Evolutionary conservation across 1,284 basidiomycete species (phyloP).

Genomic region (Papiliotrema nemorosa): DNA sequence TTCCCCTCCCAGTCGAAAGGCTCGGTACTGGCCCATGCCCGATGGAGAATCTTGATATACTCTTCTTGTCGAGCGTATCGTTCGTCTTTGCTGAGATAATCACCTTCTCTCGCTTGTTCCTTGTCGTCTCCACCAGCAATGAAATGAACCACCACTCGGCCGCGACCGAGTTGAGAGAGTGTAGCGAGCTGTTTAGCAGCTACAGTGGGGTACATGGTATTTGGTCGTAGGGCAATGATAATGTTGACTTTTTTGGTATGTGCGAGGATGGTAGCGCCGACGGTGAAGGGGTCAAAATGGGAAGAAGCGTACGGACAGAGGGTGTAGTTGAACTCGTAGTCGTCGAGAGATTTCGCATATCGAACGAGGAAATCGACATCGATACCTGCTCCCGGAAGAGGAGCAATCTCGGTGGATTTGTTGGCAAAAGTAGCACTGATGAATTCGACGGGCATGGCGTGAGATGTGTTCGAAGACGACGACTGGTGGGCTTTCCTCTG

Average conservation of each 20-base stretch:
- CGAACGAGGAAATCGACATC: conserved; percentile 31
- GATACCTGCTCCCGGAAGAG: conserved; percentile 21
- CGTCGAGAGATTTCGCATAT: conserved; percentile 32
- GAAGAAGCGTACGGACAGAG: conserved; percentile 27
- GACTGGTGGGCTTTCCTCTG: not conserved
- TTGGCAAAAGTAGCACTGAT: conserved; percentile 30
- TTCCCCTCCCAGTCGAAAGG: conserved; percentile 35
- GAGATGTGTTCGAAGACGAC: not conserved
- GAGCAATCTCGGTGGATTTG: conserved; percentile 25
- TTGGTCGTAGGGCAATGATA: conserved; percentile 32
- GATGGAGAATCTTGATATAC: conserved; percentile 33
- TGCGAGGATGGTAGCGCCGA: conserved; percentile 24
- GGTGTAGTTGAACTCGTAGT: conserved; percentile 34
- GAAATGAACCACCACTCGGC: conserved; percentile 33
- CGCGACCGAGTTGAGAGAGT: conserved; percentile 23
- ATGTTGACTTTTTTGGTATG: conserved; percentile 30
- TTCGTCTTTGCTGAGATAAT: conserved; percentile 29
- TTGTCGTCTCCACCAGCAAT: conserved; percentile 31
- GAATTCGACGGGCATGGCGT: conserved; percentile 27
- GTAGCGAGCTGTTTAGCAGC: conserved; percentile 33
- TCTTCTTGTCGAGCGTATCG: conserved; percentile 32
- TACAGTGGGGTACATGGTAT: conserved; percentile 35
- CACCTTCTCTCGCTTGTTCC: conserved; percentile 33
- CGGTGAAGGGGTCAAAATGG: conserved; percentile 32
- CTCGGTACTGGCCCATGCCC: conserved; percentile 24